Evolutionary conservation across 495 filamentous ascomycete species (phyloP).

Genomic region (Neurospora cerealis): DNA sequence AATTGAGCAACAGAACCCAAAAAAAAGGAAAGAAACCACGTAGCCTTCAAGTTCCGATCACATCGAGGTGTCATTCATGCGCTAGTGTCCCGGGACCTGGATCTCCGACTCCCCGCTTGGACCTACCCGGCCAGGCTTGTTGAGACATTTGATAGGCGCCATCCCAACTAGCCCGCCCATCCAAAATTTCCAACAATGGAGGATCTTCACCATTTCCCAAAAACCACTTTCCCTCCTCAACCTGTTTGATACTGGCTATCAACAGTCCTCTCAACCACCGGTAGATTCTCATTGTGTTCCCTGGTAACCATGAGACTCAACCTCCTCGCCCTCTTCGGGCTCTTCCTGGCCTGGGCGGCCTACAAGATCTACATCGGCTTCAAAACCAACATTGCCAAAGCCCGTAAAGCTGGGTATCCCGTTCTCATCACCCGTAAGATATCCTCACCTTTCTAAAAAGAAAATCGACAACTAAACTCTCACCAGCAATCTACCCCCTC

Average conservation of each 20-base stretch:
- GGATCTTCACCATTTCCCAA: not conserved
- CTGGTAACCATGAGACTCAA: not conserved
- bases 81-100: not conserved
- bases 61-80: not conserved
- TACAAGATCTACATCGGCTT: slow-evolving; percentile 22
- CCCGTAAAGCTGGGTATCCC: slow-evolving; percentile 33
- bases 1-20: not conserved
- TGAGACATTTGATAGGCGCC: not conserved
- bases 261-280: not conserved
- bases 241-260: not conserved
- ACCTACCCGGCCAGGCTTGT: not conserved
- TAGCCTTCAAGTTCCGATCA: not conserved
- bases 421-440: slow-evolving; percentile 35
- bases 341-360: not conserved
- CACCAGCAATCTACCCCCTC: slow-evolving; percentile 30
- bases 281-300: not conserved
- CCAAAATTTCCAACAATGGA: not conserved
- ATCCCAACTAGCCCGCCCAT: not conserved
- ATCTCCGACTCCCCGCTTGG: not conserved
- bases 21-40: not conserved
- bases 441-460: no score
- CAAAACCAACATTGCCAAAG: slow-evolving; percentile 29
- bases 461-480: not conserved
- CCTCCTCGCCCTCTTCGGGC: slow-evolving; percentile 8
- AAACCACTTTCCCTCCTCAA: not conserved